Conservation (phyloP, 305 asterid genomes). For the Fraxinus sp. region DNA sequence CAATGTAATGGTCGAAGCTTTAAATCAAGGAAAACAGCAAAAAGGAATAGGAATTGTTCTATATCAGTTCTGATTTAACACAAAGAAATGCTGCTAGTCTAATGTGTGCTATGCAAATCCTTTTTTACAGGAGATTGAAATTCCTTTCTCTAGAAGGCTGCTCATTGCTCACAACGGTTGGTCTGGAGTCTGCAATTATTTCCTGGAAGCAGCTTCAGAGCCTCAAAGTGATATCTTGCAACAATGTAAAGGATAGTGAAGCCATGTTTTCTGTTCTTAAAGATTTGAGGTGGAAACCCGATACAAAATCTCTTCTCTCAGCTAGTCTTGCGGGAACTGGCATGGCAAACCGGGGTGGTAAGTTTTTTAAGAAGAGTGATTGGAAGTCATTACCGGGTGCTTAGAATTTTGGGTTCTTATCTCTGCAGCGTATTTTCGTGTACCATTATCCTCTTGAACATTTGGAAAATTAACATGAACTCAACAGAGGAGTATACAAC, state of each 20-base stretch:
- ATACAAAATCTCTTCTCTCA: constrained; percentile 52
- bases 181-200: constrained; percentile 58
- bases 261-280: constrained; percentile 54
- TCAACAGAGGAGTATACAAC: not conserved
- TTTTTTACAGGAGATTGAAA: constrained; percentile 51
- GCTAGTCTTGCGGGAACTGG: constrained; percentile 55
- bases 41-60: not conserved
- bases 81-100: not conserved
- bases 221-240: constrained; percentile 64
- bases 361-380: constrained; percentile 56
- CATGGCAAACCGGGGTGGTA: constrained; percentile 59
- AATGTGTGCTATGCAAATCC: not conserved
- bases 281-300: constrained; percentile 75
- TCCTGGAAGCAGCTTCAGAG: constrained; percentile 64
- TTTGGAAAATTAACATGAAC: not conserved
- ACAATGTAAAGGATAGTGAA: constrained; percentile 65
- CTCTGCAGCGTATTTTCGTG: not conserved
- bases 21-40: not conserved
- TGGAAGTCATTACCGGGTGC: constrained; percentile 58
- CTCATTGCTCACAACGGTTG: constrained; percentile 56
- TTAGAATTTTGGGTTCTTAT: constrained; percentile 25
- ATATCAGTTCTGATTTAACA: not conserved
- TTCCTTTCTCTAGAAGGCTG: constrained; percentile 67
- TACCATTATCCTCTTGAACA: not conserved
- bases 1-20: not conserved